Percentiles rank a stretch among this genome's conserved stretches.
Conservation (phyloP, 208 protist genomes). For the Sergeia podlipaevii region DNA sequence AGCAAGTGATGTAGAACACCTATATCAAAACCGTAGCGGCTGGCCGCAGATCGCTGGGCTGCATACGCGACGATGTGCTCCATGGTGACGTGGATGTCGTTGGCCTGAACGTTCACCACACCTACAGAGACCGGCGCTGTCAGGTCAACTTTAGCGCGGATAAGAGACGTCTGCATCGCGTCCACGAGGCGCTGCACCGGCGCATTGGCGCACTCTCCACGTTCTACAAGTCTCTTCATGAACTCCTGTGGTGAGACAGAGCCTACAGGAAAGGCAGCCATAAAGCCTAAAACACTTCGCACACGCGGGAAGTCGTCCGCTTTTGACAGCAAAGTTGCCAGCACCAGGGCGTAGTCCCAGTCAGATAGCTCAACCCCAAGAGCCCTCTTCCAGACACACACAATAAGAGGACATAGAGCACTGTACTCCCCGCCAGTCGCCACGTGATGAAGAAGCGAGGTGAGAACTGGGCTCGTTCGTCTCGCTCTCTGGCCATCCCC, state of each 20-base stretch:
- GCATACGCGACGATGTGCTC: slow-evolving; percentile 28
- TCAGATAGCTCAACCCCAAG: slow-evolving; percentile 57
- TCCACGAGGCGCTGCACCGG: slow-evolving; percentile 9
- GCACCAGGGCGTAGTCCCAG: slow-evolving; percentile 69
- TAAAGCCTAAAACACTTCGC: slow-evolving; percentile 37
- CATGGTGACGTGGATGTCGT: slow-evolving; percentile 34
- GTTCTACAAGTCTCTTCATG: slow-evolving; percentile 32
- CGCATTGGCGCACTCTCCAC: slow-evolving; percentile 20
- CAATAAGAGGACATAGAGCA: slow-evolving; percentile 38
- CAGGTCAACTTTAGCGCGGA: slow-evolving; percentile 25
- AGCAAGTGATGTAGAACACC: slow-evolving; percentile 56
- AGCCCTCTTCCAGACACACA: slow-evolving; percentile 75
- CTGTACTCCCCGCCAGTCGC: slow-evolving; percentile 25
- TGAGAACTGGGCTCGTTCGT: slow-evolving; percentile 47
- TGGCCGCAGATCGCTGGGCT: slow-evolving; percentile 13
- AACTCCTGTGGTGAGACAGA: slow-evolving; percentile 43
- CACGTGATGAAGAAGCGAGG: slow-evolving; percentile 75
- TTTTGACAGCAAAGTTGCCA: slow-evolving; percentile 34
- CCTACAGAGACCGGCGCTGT: slow-evolving; percentile 22
- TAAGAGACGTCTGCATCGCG: slow-evolving; percentile 51
- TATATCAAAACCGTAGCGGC: slow-evolving; percentile 33
- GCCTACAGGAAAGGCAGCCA: slow-evolving; percentile 31
- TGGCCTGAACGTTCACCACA: slow-evolving; percentile 61
- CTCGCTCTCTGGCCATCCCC: no score
- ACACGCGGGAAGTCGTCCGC: slow-evolving; percentile 65